These are phyloP conservation scores for Monilinia laxa DNA, from an alignment of 2,329 filamentous ascomycete species.

Conservation along the genomic window DNA sequence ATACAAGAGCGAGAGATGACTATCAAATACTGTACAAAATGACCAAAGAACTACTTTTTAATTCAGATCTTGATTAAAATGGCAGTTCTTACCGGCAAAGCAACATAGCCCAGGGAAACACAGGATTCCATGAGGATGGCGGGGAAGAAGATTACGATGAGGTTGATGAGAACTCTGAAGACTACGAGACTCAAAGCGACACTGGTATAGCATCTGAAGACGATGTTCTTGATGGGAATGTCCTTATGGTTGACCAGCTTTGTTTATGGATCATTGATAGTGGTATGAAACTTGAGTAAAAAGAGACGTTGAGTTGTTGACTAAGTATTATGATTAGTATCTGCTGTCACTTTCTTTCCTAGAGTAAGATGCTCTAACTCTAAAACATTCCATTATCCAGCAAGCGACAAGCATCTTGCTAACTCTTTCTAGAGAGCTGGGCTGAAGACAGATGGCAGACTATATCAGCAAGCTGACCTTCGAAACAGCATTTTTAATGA, in stretches of 20 bases:
- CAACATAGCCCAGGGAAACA: background rate
- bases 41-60: background rate
- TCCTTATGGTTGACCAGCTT: constrained; percentile 26
- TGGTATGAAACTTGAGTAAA: background rate
- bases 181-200: background rate
- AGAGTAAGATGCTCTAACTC: background rate
- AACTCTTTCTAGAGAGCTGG: background rate
- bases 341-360: constrained; percentile 3
- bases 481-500: constrained; percentile 28
- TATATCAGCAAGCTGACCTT: constrained; percentile 26
- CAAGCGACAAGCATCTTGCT: background rate
- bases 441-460: constrained; percentile 19
- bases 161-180: background rate
- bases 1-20: constrained; percentile 22
- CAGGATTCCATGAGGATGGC: background rate
- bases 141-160: background rate
- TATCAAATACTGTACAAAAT: constrained; percentile 14
- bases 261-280: constrained; percentile 25
- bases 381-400: background rate
- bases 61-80: background rate
- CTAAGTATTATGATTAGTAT: background rate
- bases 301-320: background rate
- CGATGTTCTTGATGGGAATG: constrained; percentile 25
- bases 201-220: constrained; percentile 14
- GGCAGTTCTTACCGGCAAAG: background rate